Evolutionary conservation across 2,329 filamentous ascomycete genomes (phyloP).

Genomic region (Phialemoniopsis sp.): DNA sequence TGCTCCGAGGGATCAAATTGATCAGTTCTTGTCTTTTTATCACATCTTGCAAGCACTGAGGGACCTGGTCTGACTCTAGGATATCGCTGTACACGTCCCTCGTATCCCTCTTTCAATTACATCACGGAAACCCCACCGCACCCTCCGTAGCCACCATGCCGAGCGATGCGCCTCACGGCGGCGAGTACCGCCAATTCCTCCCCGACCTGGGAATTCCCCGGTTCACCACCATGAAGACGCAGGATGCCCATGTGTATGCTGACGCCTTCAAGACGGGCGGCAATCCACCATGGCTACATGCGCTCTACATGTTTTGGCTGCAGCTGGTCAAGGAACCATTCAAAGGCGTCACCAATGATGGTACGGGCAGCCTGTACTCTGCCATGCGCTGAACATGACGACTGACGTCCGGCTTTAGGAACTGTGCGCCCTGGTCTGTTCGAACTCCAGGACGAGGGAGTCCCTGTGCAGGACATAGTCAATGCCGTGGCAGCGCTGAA

Average conservation of each 20-base stretch:
- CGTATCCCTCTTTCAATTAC: too few species aligned
- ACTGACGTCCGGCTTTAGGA: constrained; percentile 24
- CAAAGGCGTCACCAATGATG: constrained; percentile 66
- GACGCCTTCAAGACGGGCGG: constrained; percentile 53
- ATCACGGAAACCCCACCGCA: too few species aligned
- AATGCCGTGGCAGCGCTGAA: constrained; percentile 41
- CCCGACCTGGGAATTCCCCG: constrained; percentile 58
- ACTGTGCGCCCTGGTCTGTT: constrained; percentile 50
- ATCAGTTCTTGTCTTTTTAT: too few species aligned
- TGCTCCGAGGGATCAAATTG: too few species aligned
- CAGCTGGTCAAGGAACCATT: constrained; percentile 61
- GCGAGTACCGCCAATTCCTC: constrained; percentile 52
- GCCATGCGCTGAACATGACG: too few species aligned
- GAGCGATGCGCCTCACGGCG: constrained; percentile 6
- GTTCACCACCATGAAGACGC: constrained; percentile 59
- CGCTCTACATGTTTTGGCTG: constrained; percentile 54
- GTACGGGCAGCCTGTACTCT: constrained; percentile 25
- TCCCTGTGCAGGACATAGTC: constrained; percentile 56
- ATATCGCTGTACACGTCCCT: too few species aligned
- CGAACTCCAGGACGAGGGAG: constrained; percentile 56
- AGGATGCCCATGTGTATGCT: constrained; percentile 60
- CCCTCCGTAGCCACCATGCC: too few species aligned
- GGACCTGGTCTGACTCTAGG: too few species aligned
- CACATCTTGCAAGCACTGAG: too few species aligned
- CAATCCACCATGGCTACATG: constrained; percentile 64